A percentile compares a stretch with the other conserved stretches of the same genome.
phyloP scores from a whole-genome alignment of 129 eudicot species.

The Centrapalus pauciflorus region DNA sequence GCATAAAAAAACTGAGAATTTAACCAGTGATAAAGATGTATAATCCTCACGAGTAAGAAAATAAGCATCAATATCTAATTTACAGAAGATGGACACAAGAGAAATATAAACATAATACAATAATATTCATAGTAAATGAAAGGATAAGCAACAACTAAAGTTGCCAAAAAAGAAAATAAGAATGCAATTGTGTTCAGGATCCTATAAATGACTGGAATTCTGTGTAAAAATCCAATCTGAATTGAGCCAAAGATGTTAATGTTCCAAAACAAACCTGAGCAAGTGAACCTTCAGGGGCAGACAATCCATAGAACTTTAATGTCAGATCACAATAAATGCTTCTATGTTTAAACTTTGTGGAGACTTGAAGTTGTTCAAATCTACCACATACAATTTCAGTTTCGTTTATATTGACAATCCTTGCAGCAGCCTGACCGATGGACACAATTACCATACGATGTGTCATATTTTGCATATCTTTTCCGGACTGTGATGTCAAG shows the following conservation, averaged over 20 bases:
- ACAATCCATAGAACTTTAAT: slow-evolving; percentile 80
- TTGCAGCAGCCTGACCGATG: slow-evolving; percentile 84
- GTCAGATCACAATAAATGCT: slow-evolving; percentile 78
- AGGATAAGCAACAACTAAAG: not conserved
- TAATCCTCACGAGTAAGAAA: not conserved
- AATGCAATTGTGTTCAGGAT: not conserved
- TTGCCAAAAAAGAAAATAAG: not conserved
- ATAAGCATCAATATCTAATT: not conserved
- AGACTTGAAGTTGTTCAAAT: slow-evolving; percentile 83
- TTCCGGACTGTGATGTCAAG: slow-evolving; percentile 48
- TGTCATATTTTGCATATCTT: slow-evolving; percentile 73
- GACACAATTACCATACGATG: slow-evolving; percentile 66
- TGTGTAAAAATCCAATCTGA: not conserved
- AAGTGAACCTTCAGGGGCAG: slow-evolving; percentile 94
- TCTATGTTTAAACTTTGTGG: slow-evolving; percentile 75
- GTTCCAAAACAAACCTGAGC: slow-evolving; percentile 62
- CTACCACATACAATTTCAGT: slow-evolving; percentile 89
- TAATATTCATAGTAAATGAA: not conserved
- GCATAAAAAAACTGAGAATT: slow-evolving; percentile 13
- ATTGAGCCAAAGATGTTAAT: not conserved
- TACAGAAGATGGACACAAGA: not conserved
- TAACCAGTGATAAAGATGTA: not conserved
- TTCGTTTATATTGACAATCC: slow-evolving; percentile 53
- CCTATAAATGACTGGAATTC: not conserved
- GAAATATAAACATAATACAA: not conserved